phyloP scores from a whole-genome alignment of 2,329 filamentous ascomycete species.

The Magnaporthales sp. region DNA sequence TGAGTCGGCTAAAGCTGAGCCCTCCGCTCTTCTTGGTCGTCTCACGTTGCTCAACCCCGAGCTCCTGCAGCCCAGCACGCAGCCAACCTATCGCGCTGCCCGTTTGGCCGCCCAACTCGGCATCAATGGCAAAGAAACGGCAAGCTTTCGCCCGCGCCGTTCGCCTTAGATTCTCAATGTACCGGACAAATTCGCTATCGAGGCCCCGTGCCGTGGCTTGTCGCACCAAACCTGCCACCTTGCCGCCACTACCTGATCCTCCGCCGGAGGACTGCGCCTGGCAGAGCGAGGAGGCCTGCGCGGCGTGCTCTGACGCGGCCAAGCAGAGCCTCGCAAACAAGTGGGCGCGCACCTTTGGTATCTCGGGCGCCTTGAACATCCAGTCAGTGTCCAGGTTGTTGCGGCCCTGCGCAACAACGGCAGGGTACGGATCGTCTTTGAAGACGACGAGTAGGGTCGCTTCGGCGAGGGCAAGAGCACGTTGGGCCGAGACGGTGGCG shows the following conservation, averaged over 20 bases:
- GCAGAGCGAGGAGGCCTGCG: slow-evolving; percentile 53
- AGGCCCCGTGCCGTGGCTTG: slow-evolving; percentile 44
- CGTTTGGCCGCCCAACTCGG: slow-evolving; percentile 71
- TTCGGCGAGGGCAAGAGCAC: slow-evolving; percentile 69
- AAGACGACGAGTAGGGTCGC: slow-evolving; percentile 83
- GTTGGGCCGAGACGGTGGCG: slow-evolving; percentile 44
- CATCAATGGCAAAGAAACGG: slow-evolving; percentile 83
- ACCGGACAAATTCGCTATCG: slow-evolving; percentile 58
- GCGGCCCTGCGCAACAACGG: slow-evolving; percentile 69
- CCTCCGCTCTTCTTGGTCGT: slow-evolving; percentile 38
- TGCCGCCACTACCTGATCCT: slow-evolving; percentile 12
- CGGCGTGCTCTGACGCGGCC: slow-evolving; percentile 79
- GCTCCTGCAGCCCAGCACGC: slow-evolving; percentile 63
- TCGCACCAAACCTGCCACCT: not conserved
- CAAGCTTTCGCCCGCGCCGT: slow-evolving; percentile 79
- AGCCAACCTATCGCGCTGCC: slow-evolving; percentile 86
- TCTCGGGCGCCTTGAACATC: slow-evolving; percentile 89
- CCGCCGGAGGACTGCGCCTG: slow-evolving; percentile 26
- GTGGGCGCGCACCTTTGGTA: slow-evolving; percentile 81
- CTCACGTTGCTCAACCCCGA: slow-evolving; percentile 53
- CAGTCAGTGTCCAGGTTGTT: slow-evolving; percentile 83
- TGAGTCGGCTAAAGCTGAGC: slow-evolving; percentile 52
- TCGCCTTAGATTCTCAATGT: slow-evolving; percentile 65
- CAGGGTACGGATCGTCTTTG: slow-evolving; percentile 91
- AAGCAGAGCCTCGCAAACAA: slow-evolving; percentile 83